Evolutionary conservation across 2,329 filamentous ascomycete species (phyloP), one percentile per base, ranked within the genome.

Genomic region (Xylariaceae sp.): DNA sequence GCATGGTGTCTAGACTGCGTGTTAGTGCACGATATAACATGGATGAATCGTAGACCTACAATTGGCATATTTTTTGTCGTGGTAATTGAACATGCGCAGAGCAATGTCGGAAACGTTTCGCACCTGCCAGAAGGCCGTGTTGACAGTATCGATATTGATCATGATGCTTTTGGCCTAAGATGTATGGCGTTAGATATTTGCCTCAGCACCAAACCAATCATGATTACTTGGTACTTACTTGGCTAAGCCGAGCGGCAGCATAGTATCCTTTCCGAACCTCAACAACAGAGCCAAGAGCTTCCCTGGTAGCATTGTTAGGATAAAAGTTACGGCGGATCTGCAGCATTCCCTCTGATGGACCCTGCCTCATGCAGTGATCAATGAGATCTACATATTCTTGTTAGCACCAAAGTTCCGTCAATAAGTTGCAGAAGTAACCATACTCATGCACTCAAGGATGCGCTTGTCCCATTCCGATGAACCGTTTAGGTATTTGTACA

Each of bases 231-330:
- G 29, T 2, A 55, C 63, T 56, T 70, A 80, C 78, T 58, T 89
- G 79, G 46, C 86, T 87, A 27, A 92, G 80, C 42, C 91, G 84
- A 50, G 96, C 85, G 0, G 91, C 91, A 7, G 90, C 84, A 64
- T 96, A 97, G 3, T 91, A 86, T 32, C 94, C 94, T 68, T 95
- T 96, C 74, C 89, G 85, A 0, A 90, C 89, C 65, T 91, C 84
- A 2, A 94, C 76, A 53, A 78, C 83, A 27, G 79, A 74, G 35
- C 84, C 80, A n/a, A 96, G 78, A 3, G 77, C 71, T 5, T 68
- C 71, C 0, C 74, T 71, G 27, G 77, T 67, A 1, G 79, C 78
- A 1, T 74, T 62, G 1, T 74, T 72, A 40, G 83, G 74, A 71
- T 95, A 97, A 67, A 96, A 95, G 6, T 86, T 89, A 9, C 91